Evolutionary conservation across 305 asterid species (phyloP), one percentile per base, ranked within the genome.

Genomic region (Ilex paraguariensis): DNA sequence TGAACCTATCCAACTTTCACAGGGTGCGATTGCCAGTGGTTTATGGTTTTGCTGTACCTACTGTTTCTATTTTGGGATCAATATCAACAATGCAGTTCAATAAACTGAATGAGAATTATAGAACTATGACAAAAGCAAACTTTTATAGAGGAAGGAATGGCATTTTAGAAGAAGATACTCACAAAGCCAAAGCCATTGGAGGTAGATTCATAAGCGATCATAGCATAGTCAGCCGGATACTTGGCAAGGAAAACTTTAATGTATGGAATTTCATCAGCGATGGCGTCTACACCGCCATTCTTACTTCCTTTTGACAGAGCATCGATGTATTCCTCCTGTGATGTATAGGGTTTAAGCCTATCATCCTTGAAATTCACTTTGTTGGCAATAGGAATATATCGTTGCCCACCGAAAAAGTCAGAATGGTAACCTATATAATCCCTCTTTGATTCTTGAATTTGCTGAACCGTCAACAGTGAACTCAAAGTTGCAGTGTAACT

Each of bases 241-340:
- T 61, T 69, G 5, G 48, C 60, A 1, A 69, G 54, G 51, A 74
- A 63, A 30, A 65, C 42, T 49, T 69, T 69, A 15, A 74, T 60
- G 58, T 65, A 74, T 3, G 79, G 79, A 7, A 74, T 53, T 60
- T 74, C 79, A 69, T 74, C 72, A 46, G 69, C 17, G 30, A 66
- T 62, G 31, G 72, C 79, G 2, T 11, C 53, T 7, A 66, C 72
- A 2, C 75, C 79, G 7, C 75, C 69, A 31, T 53, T 54, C 52
- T 64, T 50, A 15, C 45, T 61, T 56, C 74, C 75, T 45, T 50
- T 65, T 49, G 57, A 54, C 11, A 54, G 10, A 4, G 31, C 30
- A 14, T 54, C 31, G 13, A 4, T 0, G n/a, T 17, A 54, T 15
- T 54, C 57, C 6, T n/a, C 57, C 3, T 6, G 4, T 14, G 57